Evolutionary conservation across 2,329 filamentous ascomycete genomes (phyloP).

Genomic region (Fonsecaea monophora): DNA sequence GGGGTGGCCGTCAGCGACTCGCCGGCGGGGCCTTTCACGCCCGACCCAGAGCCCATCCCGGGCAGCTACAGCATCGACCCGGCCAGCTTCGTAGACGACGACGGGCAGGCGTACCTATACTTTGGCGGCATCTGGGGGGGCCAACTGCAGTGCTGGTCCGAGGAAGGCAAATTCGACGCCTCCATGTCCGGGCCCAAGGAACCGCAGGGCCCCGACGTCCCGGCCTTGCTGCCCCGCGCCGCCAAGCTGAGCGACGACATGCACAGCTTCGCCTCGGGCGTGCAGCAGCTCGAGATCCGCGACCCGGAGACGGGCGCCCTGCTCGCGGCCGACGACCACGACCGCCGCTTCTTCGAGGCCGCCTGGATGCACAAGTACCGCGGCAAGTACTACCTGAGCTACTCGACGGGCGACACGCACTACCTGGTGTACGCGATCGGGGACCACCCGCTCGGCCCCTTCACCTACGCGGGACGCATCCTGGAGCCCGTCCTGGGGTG

Average conservation of each 20-base stretch:
- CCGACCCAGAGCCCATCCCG: constrained; percentile 68
- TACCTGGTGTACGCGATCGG: constrained; percentile 73
- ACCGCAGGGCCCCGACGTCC: constrained; percentile 61
- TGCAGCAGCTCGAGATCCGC: constrained; percentile 69
- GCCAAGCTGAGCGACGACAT: constrained; percentile 70
- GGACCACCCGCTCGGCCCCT: constrained; percentile 71
- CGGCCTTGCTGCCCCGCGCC: constrained; percentile 71
- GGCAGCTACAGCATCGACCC: constrained; percentile 80
- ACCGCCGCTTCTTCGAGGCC: constrained; percentile 78
- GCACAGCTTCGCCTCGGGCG: constrained; percentile 63
- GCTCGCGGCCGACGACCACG: constrained; percentile 71
- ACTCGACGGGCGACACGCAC: constrained; percentile 80
- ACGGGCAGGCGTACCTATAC: constrained; percentile 70
- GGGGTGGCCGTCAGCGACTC: constrained; percentile 70
- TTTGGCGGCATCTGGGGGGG: constrained; percentile 84
- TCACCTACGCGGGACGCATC: constrained; percentile 73
- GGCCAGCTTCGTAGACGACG: constrained; percentile 74
- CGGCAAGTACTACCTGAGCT: constrained; percentile 75
- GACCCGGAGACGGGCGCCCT: constrained; percentile 66
- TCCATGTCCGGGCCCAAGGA: constrained; percentile 65
- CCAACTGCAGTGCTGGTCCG: constrained; percentile 75
- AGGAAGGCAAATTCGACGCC: constrained; percentile 57
- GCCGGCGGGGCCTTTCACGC: constrained; percentile 73
- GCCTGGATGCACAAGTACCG: constrained; percentile 78
- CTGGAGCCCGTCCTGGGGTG: constrained; percentile 78